phyloP scores from a whole-genome alignment of 306 rosid species.

The Macrotyloma uniflorum region DNA sequence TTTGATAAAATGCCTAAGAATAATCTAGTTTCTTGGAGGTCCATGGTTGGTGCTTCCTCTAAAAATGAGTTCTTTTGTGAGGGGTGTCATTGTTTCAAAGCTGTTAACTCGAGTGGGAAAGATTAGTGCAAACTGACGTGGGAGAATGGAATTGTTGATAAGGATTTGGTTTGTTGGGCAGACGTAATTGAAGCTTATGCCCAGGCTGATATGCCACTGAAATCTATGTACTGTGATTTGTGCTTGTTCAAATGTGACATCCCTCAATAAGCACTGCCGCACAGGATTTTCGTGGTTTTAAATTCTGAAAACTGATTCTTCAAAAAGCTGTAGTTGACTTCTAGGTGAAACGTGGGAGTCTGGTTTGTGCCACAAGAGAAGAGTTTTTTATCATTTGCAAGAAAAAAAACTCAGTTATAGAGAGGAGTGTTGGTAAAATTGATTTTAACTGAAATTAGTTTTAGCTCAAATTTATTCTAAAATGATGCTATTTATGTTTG shows the following conservation, averaged over 20 bases:
- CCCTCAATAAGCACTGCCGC: too few species aligned
- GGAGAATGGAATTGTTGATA: background rate
- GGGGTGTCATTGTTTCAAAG: background rate
- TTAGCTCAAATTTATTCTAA: too few species aligned
- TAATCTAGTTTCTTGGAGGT: background rate
- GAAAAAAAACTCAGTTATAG: background rate
- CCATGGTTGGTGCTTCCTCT: background rate
- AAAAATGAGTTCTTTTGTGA: background rate
- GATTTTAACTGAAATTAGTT: too few species aligned
- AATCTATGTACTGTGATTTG: too few species aligned
- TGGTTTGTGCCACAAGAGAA: background rate
- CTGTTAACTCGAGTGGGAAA: background rate
- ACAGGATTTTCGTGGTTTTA: too few species aligned
- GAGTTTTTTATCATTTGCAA: background rate
- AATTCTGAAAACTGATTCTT: too few species aligned
- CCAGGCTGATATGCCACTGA: too few species aligned
- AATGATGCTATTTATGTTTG: too few species aligned
- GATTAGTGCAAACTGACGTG: background rate
- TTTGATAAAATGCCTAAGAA: background rate
- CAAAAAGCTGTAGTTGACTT: too few species aligned
- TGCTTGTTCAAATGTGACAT: too few species aligned
- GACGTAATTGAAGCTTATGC: too few species aligned
- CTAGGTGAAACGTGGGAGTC: background rate
- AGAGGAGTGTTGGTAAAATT: too few species aligned
- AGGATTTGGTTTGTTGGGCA: background rate